Conservation (phyloP, 2,329 filamentous ascomycete genomes). For the Zopfia rhizophila region DNA sequence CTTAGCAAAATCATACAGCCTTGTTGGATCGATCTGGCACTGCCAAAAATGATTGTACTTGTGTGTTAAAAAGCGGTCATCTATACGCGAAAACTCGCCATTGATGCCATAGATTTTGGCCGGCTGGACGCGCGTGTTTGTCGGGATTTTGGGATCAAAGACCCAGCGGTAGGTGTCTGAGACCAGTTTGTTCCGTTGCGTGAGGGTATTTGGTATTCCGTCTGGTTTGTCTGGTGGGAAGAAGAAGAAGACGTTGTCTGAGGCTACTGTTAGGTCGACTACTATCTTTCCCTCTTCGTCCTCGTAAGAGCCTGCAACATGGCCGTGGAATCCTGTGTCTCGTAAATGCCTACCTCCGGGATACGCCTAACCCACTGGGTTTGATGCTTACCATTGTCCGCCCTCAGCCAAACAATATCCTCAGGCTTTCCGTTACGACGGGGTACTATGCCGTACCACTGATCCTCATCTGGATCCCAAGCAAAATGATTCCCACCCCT, state of each 20-base stretch:
- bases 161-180: slow-evolving; percentile 53
- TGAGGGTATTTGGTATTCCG: slow-evolving; percentile 45
- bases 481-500: slow-evolving; percentile 54
- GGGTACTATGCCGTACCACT: slow-evolving; percentile 66
- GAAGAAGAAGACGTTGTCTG: slow-evolving; percentile 56
- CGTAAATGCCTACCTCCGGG: slow-evolving; percentile 18
- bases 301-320: slow-evolving; percentile 57
- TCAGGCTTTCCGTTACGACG: slow-evolving; percentile 61
- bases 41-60: slow-evolving; percentile 54
- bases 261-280: slow-evolving; percentile 52
- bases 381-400: slow-evolving; percentile 58
- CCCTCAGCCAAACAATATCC: slow-evolving; percentile 64
- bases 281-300: slow-evolving; percentile 48
- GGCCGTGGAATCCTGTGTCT: slow-evolving; percentile 55
- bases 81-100: slow-evolving; percentile 58
- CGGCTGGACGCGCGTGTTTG: slow-evolving; percentile 40
- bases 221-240: slow-evolving; percentile 51
- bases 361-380: slow-evolving; percentile 26
- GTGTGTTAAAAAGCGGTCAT: slow-evolving; percentile 56
- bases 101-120: slow-evolving; percentile 50
- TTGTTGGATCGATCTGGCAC: slow-evolving; percentile 49
- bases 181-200: slow-evolving; percentile 55
- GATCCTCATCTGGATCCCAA: slow-evolving; percentile 62
- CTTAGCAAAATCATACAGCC: slow-evolving; percentile 44
- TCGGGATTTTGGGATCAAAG: slow-evolving; percentile 49